Evolutionary conservation across 768 basidiomycete genomes (phyloP), one percentile per base, ranked within the genome.

Genomic region (Agrocybe pediades): DNA sequence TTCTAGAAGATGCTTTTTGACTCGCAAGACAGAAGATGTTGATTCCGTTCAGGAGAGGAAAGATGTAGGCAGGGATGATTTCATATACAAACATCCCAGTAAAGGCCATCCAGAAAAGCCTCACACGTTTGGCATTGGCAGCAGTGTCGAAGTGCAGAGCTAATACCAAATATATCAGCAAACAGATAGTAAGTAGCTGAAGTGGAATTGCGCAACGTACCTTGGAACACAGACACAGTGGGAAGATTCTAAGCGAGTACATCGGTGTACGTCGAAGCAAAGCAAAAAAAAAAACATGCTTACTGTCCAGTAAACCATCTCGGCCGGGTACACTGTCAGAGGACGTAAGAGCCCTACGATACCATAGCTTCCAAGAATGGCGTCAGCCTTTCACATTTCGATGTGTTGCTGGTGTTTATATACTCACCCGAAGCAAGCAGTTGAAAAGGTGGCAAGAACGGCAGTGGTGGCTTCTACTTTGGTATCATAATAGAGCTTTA

Each of bases 251-350:
- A 41, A 23, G 15, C 11, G 24, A 9, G 17, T 23, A 20, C 21
- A 17, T 26, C 57, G 21, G 43, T 44, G 6, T 41, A 23, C 20
- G 23, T 41, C 39, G 51, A 26, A 33, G 17, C 9, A 21, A 9
- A 27, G 13, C 8, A 20, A 19, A n/a, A 11, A 17, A 40, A 23
- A 9, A 20, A 46, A 15, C 21, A 25, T 9, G 70, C 77, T 54
- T 61, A 82, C 82, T 40, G 54, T 49, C 82, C 82, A 84, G 56
- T 84, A 85, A 16, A 86, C 82, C 81, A 82, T 82, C 62, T 83
- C 82, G n/a, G 79, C 77, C 0, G 82, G 82, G 61, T 84, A 83
- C 6, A 85, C 81, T 0, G 80, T 81, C 19, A 85, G 68, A 2
- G 83, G 82, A 2, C 84, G 78, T 9, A 85, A 67, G 3, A 87